Conservation (phyloP, 306 rosid species). For the Vigna trinervia region DNA sequence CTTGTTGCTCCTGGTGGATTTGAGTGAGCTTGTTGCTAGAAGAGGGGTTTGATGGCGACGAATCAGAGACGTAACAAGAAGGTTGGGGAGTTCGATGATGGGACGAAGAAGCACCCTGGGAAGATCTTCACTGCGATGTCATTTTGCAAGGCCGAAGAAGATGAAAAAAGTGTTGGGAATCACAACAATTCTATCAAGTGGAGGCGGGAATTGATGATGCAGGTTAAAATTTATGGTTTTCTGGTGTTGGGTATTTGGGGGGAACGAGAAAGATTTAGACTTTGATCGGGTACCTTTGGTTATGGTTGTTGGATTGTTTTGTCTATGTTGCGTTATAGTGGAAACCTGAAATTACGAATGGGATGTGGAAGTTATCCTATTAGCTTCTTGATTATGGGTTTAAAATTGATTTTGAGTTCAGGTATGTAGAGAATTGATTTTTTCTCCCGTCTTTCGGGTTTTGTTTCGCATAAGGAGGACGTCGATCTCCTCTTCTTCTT, state of each 20-base stretch:
- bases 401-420: too few species aligned
- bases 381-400: neutral
- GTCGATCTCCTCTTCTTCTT: too few species aligned
- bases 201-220: constrained; percentile 71
- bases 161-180: constrained; percentile 37
- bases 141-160: constrained; percentile 59
- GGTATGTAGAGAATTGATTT: too few species aligned
- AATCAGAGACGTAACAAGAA: too few species aligned
- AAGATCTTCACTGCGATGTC: constrained; percentile 90
- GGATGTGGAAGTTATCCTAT: neutral
- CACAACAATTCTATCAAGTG: constrained; percentile 54
- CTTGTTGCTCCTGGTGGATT: too few species aligned
- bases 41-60: too few species aligned
- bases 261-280: neutral
- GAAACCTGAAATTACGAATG: neutral
- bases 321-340: neutral
- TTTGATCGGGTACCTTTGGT: constrained; percentile 12
- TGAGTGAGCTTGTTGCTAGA: too few species aligned
- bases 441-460: too few species aligned
- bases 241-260: constrained; percentile 1
- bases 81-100: too few species aligned
- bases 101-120: constrained; percentile 51
- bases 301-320: constrained; percentile 12
- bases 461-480: too few species aligned
- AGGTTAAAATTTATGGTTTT: constrained; percentile 54